Base-by-base conservation (phyloP, 176 grass and related monocot species). In the Coix lacrymajobi region DNA sequence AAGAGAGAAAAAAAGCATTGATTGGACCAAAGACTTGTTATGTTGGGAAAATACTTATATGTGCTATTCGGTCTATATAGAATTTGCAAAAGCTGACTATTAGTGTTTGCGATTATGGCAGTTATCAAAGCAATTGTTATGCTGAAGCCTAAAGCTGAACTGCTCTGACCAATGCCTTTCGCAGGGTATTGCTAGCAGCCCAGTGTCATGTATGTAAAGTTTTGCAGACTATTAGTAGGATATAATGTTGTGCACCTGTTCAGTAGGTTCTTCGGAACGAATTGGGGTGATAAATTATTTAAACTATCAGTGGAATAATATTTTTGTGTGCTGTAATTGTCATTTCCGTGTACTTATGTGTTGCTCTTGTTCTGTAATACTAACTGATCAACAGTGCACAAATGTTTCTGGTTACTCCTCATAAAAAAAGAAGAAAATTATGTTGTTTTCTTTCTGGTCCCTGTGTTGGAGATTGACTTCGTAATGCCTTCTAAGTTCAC, bases 111-210 rank as follows among this genome's bases (percentile, higher is more conserved):
- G 9, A 34, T 73, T 65, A 7, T 13, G 7, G 20, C 29, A 66
- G 29, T 16, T 24, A 66, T 49, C 29, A n/a, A 79, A 25, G 4
- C n/a, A n/a, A n/a, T n/a, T 13, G 10, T 19, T 12, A 30, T 43
- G 16, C 79, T 36, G 36, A 83, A 58, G n/a, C n/a, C n/a, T n/a
- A n/a, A n/a, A n/a, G 16, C 73, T 45, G 28, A 83, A 58, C 20
- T 66, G 34, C 38, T 45, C 24, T 56, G 32, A n/a, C n/a, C 63
- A 26, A 4, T 62, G 8, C 17, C 1, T 48, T 66, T 62, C 8
- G 12, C 13, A n/a, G 2, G 19, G 31, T 71, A 63, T 40, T 38
- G 5, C 6, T 65, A n/a, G 19, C 12, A 40, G n/a, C 22, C 17
- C 4, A 83, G 40, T 15, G 63, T 62, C 24, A 6, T 45, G 19